phyloP scores from a whole-genome alignment of 331 rosid species.

The Acacia concinna region DNA sequence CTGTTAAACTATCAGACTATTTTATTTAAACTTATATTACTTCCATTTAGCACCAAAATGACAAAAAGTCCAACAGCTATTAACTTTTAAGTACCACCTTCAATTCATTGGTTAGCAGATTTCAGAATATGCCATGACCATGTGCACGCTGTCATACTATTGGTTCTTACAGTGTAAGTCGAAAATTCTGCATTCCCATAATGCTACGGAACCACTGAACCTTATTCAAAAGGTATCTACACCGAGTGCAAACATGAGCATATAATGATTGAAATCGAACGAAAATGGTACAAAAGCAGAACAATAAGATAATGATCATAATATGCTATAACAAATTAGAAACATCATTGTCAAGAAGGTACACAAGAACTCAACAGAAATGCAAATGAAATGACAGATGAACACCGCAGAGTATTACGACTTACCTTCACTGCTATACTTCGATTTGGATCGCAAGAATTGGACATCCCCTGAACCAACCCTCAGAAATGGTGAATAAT shows the following conservation, averaged over 20 bases:
- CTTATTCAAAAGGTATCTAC: background rate
- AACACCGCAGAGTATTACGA: background rate
- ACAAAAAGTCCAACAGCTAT: background rate
- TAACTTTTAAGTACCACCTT: background rate
- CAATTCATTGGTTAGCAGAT: constrained; percentile 18
- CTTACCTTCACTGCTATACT: constrained; percentile 66
- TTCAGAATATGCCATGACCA: constrained; percentile 23
- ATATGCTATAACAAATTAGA: background rate
- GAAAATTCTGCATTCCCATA: constrained; percentile 1
- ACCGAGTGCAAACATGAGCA: background rate
- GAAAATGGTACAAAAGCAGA: background rate
- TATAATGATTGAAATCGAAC: background rate
- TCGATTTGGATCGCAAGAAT: constrained; percentile 40
- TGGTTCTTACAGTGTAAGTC: background rate
- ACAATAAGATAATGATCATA: background rate
- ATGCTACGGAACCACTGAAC: background rate
- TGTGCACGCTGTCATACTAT: background rate
- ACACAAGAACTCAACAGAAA: background rate
- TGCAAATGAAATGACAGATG: background rate
- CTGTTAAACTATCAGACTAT: background rate
- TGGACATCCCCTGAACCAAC: constrained; percentile 45
- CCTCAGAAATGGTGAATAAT: constrained; percentile 6
- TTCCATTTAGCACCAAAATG: constrained; percentile 5
- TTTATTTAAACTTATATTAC: constrained; percentile 2
- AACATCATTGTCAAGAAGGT: background rate